phyloP scores from a whole-genome alignment of 768 basidiomycete species.

The Amanita molliuscula region DNA sequence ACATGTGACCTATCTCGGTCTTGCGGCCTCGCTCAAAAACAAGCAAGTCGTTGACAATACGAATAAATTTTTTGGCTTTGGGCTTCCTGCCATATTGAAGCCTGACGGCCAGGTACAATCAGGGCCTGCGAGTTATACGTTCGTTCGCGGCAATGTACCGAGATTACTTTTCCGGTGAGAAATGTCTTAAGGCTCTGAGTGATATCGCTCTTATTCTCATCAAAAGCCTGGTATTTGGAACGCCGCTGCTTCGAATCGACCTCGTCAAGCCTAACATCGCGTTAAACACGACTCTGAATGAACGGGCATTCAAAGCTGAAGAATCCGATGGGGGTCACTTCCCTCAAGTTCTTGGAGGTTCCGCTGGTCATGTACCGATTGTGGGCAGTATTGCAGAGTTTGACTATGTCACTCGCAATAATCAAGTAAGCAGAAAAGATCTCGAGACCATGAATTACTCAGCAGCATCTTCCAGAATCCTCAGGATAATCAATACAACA shows the following conservation, averaged over 20 bases:
- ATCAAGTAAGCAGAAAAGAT: conserved; percentile 21
- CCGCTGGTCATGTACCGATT: conserved; percentile 12
- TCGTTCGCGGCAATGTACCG: conserved; percentile 30
- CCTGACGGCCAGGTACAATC: conserved; percentile 28
- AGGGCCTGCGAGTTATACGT: conserved; percentile 34
- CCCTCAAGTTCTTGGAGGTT: background rate
- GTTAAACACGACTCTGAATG: conserved; percentile 20
- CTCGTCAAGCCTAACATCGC: conserved; percentile 28
- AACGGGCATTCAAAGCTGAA: background rate
- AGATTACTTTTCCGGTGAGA: conserved; percentile 28
- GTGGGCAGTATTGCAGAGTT: conserved; percentile 38
- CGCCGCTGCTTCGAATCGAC: conserved; percentile 34
- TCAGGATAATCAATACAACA: conserved; percentile 21
- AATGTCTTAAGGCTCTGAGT: background rate
- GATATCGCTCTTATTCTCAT: background rate
- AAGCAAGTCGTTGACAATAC: conserved; percentile 37
- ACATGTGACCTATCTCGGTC: conserved; percentile 34
- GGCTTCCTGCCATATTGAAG: conserved; percentile 32
- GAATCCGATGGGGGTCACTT: background rate
- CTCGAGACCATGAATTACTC: too few relatives aligned
- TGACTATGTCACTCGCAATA: conserved; percentile 37
- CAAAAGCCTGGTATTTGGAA: conserved; percentile 36
- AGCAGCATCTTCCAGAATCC: conserved; percentile 24
- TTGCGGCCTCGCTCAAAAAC: conserved; percentile 24
- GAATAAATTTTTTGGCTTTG: conserved; percentile 32